Evolutionary conservation across 2,329 filamentous ascomycete genomes (phyloP).

Genomic region (Stagonosporopsis cucurbitacearum): DNA sequence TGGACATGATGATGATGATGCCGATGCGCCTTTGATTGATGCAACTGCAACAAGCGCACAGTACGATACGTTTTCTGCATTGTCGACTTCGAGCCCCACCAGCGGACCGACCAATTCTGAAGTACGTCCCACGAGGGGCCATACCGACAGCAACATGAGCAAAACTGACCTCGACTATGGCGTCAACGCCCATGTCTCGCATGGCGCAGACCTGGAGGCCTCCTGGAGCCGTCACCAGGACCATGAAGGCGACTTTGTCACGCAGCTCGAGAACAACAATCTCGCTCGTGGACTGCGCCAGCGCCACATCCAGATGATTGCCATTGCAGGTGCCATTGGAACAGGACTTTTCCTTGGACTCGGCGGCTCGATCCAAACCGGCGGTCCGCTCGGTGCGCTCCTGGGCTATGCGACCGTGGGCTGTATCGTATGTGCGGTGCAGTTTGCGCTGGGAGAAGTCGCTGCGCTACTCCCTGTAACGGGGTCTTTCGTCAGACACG

Average conservation of each 20-base stretch:
- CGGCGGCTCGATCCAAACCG: constrained; percentile 59
- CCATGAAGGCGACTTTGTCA: constrained; percentile 19
- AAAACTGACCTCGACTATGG: constrained; percentile 9
- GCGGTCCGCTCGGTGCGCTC: constrained; percentile 60
- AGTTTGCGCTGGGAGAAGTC: constrained; percentile 60
- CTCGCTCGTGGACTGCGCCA: constrained; percentile 47
- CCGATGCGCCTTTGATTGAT: constrained; percentile 6
- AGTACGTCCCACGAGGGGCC: too few species aligned
- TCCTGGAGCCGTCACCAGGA: constrained; percentile 9
- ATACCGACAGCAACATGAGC: constrained; percentile 7
- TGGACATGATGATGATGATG: neutral
- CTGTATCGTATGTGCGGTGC: constrained; percentile 57
- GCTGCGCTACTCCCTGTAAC: constrained; percentile 60
- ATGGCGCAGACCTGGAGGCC: constrained; percentile 15
- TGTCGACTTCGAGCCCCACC: neutral
- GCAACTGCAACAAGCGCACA: constrained; percentile 5
- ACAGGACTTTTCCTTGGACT: constrained; percentile 63
- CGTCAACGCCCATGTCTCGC: constrained; percentile 5
- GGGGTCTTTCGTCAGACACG: constrained; percentile 58
- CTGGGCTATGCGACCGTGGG: constrained; percentile 61
- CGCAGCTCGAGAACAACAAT: constrained; percentile 26
- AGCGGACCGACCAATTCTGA: neutral
- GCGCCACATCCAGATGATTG: constrained; percentile 63
- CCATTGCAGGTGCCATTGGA: constrained; percentile 62
- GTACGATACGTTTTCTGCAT: constrained; percentile 13